These are phyloP conservation scores for Pseudogymnoascus sp. DNA, from an alignment of 2,329 filamentous ascomycete genomes.

Conservation along the genomic window DNA sequence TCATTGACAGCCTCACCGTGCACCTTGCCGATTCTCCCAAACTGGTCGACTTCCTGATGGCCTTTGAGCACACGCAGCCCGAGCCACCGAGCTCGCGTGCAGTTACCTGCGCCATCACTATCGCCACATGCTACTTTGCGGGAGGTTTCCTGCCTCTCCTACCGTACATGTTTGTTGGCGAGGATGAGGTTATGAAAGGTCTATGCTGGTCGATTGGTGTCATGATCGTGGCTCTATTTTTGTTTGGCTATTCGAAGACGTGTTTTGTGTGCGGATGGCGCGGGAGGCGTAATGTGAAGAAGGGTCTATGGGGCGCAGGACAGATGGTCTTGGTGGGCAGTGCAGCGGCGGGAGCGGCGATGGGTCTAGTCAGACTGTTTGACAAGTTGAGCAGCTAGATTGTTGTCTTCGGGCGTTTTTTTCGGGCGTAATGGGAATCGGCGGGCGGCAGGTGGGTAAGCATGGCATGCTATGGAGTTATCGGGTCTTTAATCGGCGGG, in stretches of 20 bases:
- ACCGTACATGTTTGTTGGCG: conserved; percentile 43
- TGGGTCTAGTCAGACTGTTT: conserved; percentile 31
- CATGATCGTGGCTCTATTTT: conserved; percentile 51
- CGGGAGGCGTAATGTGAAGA: conserved; percentile 21
- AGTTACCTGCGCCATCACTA: conserved; percentile 42
- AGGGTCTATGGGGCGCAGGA: conserved; percentile 28
- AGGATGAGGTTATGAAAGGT: conserved; percentile 34
- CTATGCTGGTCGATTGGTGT: conserved; percentile 52
- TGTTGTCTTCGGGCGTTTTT: not conserved
- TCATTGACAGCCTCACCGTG: conserved; percentile 27
- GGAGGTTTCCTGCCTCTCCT: conserved; percentile 48
- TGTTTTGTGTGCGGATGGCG: conserved; percentile 37
- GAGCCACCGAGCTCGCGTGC: conserved; percentile 27
- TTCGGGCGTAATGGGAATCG: not conserved
- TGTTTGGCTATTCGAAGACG: conserved; percentile 60
- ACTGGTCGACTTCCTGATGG: conserved; percentile 34
- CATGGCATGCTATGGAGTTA: not conserved
- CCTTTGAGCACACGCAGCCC: conserved; percentile 28
- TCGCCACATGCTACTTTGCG: conserved; percentile 47
- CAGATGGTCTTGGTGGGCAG: conserved; percentile 35
- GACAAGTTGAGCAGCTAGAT: conserved; percentile 12
- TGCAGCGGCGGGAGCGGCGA: conserved; percentile 31
- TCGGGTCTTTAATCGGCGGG: not conserved
- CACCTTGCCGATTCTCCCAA: conserved; percentile 27
- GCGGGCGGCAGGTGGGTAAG: not conserved